Percentiles rank a stretch among this genome's conserved stretches.
Evolutionary conservation across 805 yeast genomes (phyloP).

Genomic region (Starmerella khaoyaiensis): DNA sequence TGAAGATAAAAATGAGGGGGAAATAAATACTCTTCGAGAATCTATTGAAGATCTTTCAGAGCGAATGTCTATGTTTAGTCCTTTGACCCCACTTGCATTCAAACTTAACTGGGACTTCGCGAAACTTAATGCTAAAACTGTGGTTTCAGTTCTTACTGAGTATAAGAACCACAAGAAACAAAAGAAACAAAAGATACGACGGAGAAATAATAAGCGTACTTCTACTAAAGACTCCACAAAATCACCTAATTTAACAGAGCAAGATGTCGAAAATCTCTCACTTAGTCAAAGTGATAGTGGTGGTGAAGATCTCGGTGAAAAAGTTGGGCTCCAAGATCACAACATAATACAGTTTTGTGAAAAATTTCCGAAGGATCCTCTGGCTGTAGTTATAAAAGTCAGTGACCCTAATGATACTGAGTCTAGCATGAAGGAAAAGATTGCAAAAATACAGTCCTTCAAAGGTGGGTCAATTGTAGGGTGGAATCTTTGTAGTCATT

Average conservation of each 20-base stretch:
- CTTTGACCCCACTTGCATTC: slow-evolving; percentile 42
- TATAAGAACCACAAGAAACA: background rate
- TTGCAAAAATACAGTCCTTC: too few species aligned
- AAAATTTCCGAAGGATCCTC: background rate
- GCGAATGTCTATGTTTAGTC: slow-evolving; percentile 59
- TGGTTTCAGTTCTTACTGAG: too few species aligned
- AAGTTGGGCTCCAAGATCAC: too few species aligned
- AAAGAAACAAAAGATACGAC: background rate
- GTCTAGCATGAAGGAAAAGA: too few species aligned
- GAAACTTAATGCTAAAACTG: slow-evolving; percentile 30
- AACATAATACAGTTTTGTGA: too few species aligned
- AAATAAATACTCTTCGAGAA: slow-evolving; percentile 22
- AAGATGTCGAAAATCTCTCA: too few species aligned
- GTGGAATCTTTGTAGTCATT: slow-evolving; percentile 49
- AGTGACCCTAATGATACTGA: too few species aligned
- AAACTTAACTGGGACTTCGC: slow-evolving; percentile 34
- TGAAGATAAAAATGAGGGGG: slow-evolving; percentile 22
- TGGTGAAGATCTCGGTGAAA: too few species aligned
- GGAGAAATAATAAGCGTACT: too few species aligned
- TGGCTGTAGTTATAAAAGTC: background rate
- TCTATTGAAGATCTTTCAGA: slow-evolving; percentile 46
- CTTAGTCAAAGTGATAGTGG: too few species aligned
- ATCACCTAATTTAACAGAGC: too few species aligned
- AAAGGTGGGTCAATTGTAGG: slow-evolving; percentile 39
- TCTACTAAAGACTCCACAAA: too few species aligned